Evolutionary conservation across 164 flowering plant species (phyloP), one percentile per base, ranked within the genome.

Genomic region (Vitis riparia): DNA sequence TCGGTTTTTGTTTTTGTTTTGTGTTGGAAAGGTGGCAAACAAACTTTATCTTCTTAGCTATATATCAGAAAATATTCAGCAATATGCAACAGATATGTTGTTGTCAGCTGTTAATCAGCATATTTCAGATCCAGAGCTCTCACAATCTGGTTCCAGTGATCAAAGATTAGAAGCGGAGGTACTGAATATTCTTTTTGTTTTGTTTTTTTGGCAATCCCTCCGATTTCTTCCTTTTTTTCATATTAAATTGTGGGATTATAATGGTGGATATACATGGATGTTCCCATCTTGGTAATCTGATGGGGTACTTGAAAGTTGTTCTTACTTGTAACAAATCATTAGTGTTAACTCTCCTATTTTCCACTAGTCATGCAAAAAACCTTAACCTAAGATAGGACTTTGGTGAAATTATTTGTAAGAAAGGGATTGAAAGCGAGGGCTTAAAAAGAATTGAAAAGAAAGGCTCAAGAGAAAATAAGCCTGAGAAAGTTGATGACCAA

Each of bases 41-140:
- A 96, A 96, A 76, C 97, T 96, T 30, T 96, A 85, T 79, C 86
- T 71, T 55, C 84, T 92, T 53, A 73, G 71, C 67, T 87, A 82
- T 69, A 57, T 87, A 57, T 80, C 97, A 12, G 86, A 83, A 56
- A 76, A 68, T 17, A 88, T 96, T 77, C 97, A 96, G 83, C 82
- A 86, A 68, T 93, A 75, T 85, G 99, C 97, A 57, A 89, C 82
- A 73, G 71, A 79, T 63, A 89, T 82, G 94, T 76, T 93, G 72
- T 74, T 92, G 73, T 87, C 92, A 23, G 92, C 91, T 73, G 87
- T 92, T 52, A 85, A 88, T 75, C 86, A 76, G 59, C 80, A 55
- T 58, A 57, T 64, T 70, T 69, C 89, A 55, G 90, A 82, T 66
- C 44, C 52, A 44, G 87, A 84, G 67, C 48, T 53, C 67, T 78